A percentile compares a stretch with the other conserved stretches of the same genome.
These are phyloP conservation scores for Penicillium palitans DNA, from an alignment of 2,329 filamentous ascomycete genomes.

Conservation along the genomic window DNA sequence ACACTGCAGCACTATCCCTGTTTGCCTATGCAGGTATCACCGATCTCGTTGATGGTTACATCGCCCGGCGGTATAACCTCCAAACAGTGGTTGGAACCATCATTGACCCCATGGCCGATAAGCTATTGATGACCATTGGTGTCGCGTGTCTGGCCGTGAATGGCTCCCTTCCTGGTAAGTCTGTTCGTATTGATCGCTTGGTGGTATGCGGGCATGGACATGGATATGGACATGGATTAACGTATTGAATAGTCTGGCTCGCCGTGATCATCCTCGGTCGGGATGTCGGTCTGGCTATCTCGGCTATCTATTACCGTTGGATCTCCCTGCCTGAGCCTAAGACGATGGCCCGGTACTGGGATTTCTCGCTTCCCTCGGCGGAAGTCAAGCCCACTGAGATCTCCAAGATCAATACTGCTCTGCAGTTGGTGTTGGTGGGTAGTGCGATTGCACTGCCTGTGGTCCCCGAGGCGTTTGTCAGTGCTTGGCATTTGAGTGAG, in stretches of 20 bases:
- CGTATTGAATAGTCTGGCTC: conserved; percentile 65
- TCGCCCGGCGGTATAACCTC: conserved; percentile 81
- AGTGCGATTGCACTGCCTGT: conserved; percentile 79
- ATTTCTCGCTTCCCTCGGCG: conserved; percentile 75
- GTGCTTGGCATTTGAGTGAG: conserved; percentile 59
- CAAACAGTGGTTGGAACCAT: conserved; percentile 94
- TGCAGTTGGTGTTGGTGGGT: conserved; percentile 85
- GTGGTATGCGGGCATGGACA: neutral
- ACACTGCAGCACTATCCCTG: conserved; percentile 75
- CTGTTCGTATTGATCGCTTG: neutral
- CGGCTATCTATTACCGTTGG: conserved; percentile 93
- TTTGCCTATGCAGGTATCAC: conserved; percentile 91
- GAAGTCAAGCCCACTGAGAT: conserved; percentile 48
- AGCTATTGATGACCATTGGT: conserved; percentile 89
- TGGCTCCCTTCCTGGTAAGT: conserved; percentile 72
- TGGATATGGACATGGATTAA: conserved; percentile 2
- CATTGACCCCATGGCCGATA: conserved; percentile 96
- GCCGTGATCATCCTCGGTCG: conserved; percentile 87
- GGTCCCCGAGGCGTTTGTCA: conserved; percentile 58
- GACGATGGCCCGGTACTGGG: conserved; percentile 91
- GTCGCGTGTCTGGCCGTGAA: conserved; percentile 83
- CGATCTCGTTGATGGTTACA: conserved; percentile 90
- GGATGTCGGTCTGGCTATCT: conserved; percentile 77
- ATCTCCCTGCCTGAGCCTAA: conserved; percentile 92
- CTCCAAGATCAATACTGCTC: conserved; percentile 77